Evolutionary conservation across 768 basidiomycete genomes (phyloP), one percentile per base, ranked within the genome.

Genomic region (Lactarius evosmus): DNA sequence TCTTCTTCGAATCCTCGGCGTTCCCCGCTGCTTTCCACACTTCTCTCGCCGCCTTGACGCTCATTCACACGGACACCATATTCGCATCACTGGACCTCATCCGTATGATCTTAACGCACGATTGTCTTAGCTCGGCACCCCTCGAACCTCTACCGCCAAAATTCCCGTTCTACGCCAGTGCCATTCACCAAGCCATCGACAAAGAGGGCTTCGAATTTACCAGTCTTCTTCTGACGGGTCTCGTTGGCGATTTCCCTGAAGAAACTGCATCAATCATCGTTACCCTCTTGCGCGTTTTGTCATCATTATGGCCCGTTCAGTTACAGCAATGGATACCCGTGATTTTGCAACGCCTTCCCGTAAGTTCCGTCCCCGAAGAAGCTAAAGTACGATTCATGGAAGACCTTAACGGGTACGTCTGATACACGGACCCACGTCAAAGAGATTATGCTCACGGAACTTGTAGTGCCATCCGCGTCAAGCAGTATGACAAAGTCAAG

Each of bases 211-310:
- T 83, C 59, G 82, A 84, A 69, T 79, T 98, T 17, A 72, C 91
- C 17, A 81, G 82, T 16, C 84, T 84, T 66, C 73, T 94, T 32
- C 77, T 98, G 58, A 76, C 80, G 22, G 96, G 97, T 4, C 78
- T 98, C 30, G 85, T 92, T 4, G 86, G 89, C 25, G 88, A 90
- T 65, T 98, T 95, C 73, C 92, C 93, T 4, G 93, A 93, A 72
- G 96, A 98, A 63, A 82, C 87, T 3, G 79, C 85, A 7, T 80
- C 89, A 9, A 73, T 78, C 38, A 87, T 95, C 51, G 85, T 93
- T 60, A 84, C 88, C 2, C 86, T 98, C 65, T 83, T 96, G 74
- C 83, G 91, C 17, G 80, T 83, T 14, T 74, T 94, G 57, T 80
- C 86, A 30, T 75, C 78, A 40, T 71, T 85, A n/a, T 93, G 90